Evolutionary conservation across 495 filamentous ascomycete genomes (phyloP).

Genomic region (Hyphodiscus hymeniophilus): DNA sequence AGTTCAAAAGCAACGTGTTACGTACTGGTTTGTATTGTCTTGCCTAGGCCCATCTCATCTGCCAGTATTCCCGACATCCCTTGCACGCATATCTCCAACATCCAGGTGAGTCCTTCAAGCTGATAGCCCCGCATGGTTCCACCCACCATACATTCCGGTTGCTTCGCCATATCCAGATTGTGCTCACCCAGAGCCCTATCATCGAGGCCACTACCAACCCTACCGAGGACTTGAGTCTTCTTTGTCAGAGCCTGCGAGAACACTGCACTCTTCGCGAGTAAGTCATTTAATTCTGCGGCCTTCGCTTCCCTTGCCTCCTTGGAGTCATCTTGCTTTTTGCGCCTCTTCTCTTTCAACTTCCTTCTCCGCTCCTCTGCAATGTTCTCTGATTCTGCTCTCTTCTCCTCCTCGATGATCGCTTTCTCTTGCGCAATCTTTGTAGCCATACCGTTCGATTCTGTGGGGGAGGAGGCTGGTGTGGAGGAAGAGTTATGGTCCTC

Average conservation of each 20-base stretch:
- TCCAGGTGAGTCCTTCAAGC: constrained; percentile 89
- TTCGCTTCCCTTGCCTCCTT: constrained; percentile 42
- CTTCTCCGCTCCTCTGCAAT: constrained; percentile 36
- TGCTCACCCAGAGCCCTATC: constrained; percentile 60
- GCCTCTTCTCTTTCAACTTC: constrained; percentile 7
- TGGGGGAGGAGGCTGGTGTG: constrained; percentile 36
- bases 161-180: constrained; percentile 68
- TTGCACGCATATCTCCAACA: constrained; percentile 73
- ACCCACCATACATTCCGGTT: constrained; percentile 76
- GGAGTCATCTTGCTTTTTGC: constrained; percentile 30
- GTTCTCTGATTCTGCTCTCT: constrained; percentile 31
- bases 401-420: constrained; percentile 36
- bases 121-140: constrained; percentile 93
- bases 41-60: constrained; percentile 96
- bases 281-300: constrained; percentile 40
- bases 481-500: constrained; percentile 17
- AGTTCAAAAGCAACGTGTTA: too few relatives aligned
- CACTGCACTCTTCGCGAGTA: constrained; percentile 27
- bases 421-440: constrained; percentile 13
- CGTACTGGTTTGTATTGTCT: constrained; percentile 84
- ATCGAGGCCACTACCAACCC: constrained; percentile 43
- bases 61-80: constrained; percentile 92
- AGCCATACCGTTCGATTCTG: constrained; percentile 11
- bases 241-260: constrained; percentile 46
- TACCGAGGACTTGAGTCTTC: constrained; percentile 46